Percentiles rank a stretch among this genome's conserved stretches.
Conservation (phyloP, 306 rosid genomes). For the Boehmeria nivea region DNA sequence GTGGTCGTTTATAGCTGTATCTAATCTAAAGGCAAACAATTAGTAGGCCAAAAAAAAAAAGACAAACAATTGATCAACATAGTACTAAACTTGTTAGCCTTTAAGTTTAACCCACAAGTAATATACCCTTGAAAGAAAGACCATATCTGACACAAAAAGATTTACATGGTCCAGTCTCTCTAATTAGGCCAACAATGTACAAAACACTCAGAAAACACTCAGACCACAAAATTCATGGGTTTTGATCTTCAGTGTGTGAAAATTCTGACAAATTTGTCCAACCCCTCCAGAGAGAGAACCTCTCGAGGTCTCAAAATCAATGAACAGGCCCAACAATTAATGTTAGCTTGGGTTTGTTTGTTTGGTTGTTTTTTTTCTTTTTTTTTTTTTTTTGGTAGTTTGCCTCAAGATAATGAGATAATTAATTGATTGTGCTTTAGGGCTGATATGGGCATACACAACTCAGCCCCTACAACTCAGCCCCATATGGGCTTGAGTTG, state of each 20-base stretch:
- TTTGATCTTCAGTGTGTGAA: neutral
- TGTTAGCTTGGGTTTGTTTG: neutral
- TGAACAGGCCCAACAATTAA: slow-evolving; percentile 2
- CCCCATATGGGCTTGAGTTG: neutral
- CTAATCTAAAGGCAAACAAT: too few relatives aligned
- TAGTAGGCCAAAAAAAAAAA: too few relatives aligned
- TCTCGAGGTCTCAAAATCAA: neutral
- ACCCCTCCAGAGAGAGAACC: neutral
- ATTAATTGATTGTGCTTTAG: neutral
- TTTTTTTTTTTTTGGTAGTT: too few relatives aligned
- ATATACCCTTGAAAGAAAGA: neutral
- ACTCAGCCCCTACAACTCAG: too few relatives aligned
- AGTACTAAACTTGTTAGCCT: too few relatives aligned
- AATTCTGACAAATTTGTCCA: neutral
- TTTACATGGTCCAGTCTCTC: neutral
- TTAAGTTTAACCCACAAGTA: too few relatives aligned
- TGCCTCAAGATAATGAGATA: neutral
- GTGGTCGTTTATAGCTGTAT: too few relatives aligned
- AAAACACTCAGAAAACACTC: neutral
- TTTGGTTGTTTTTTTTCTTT: too few relatives aligned
- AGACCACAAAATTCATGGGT: neutral
- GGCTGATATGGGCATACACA: neutral
- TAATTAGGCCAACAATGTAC: neutral
- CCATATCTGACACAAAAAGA: neutral
- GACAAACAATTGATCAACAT: too few relatives aligned